Conservation (phyloP, 352 stramenopile species). For the Phytophthora chlamydospora region DNA sequence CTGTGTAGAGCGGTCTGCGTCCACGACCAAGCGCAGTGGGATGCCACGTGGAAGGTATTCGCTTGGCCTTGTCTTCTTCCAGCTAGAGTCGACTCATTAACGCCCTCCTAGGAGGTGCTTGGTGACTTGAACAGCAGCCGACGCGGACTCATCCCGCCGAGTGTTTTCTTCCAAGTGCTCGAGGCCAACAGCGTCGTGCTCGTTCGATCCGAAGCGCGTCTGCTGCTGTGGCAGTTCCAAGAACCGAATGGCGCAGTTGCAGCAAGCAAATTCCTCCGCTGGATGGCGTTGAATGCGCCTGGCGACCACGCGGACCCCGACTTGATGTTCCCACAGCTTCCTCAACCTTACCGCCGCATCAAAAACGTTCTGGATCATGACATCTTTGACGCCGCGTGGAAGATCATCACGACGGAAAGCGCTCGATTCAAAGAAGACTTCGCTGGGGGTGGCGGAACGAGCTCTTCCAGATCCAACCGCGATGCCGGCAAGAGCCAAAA, state of each 20-base stretch:
- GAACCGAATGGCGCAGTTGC: conserved; percentile 45
- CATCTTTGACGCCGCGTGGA: conserved; percentile 67
- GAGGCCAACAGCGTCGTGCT: conserved; percentile 54
- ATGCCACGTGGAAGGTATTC: conserved; percentile 42
- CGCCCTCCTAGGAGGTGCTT: conserved; percentile 33
- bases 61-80: not conserved
- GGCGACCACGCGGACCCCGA: conserved; percentile 71
- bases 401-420: conserved; percentile 50
- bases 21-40: conserved; percentile 47
- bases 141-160: conserved; percentile 41
- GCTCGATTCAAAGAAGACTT: conserved; percentile 45
- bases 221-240: conserved; percentile 55
- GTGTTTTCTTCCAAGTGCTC: conserved; percentile 58
- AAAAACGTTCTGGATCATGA: conserved; percentile 65
- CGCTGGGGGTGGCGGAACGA: not conserved
- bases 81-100: conserved; percentile 1
- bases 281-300: conserved; percentile 57
- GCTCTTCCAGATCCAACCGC: conserved; percentile 7
- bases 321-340: conserved; percentile 56
- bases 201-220: conserved; percentile 20
- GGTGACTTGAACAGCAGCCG: conserved; percentile 34
- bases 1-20: conserved; percentile 38
- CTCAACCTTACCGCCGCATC: conserved; percentile 74
- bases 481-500: conserved; percentile 17
- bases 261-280: conserved; percentile 54